phyloP scores from a whole-genome alignment of 192 early-diverging fungal species.

The Diversispora epigaea region DNA sequence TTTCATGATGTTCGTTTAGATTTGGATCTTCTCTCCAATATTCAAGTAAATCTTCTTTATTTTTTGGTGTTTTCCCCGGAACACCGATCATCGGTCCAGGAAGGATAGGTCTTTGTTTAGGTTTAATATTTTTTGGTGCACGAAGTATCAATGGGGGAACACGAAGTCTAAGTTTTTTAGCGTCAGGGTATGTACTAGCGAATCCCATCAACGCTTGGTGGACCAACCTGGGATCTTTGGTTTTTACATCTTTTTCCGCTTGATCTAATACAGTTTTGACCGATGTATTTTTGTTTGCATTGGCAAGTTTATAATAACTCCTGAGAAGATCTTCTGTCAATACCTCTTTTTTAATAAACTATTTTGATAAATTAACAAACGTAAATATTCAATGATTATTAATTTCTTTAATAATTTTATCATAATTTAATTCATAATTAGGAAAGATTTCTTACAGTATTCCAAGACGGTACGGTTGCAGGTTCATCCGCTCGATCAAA shows the following conservation, averaged over 20 bases:
- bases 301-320: too few relatives aligned
- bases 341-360: too few relatives aligned
- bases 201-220: background rate
- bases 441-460: too few relatives aligned
- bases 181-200: background rate
- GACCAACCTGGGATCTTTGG: background rate
- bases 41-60: background rate
- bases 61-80: background rate
- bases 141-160: background rate
- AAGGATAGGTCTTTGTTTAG: background rate
- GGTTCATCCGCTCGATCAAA: too few relatives aligned
- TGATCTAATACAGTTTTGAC: background rate
- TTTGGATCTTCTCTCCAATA: slow-evolving; percentile 5
- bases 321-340: too few relatives aligned
- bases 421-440: too few relatives aligned
- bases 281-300: too few relatives aligned
- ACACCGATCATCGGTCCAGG: background rate
- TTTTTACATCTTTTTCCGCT: background rate
- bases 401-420: too few relatives aligned
- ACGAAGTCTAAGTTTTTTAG: background rate
- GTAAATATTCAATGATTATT: too few relatives aligned
- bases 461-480: too few relatives aligned
- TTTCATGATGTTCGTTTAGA: slow-evolving; percentile 2
- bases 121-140: background rate
- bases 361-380: too few relatives aligned